A percentile compares a stretch with the other conserved stretches of the same genome.
Conservation (phyloP, 2,329 filamentous ascomycete genomes). For the Calonectria honghensis region DNA sequence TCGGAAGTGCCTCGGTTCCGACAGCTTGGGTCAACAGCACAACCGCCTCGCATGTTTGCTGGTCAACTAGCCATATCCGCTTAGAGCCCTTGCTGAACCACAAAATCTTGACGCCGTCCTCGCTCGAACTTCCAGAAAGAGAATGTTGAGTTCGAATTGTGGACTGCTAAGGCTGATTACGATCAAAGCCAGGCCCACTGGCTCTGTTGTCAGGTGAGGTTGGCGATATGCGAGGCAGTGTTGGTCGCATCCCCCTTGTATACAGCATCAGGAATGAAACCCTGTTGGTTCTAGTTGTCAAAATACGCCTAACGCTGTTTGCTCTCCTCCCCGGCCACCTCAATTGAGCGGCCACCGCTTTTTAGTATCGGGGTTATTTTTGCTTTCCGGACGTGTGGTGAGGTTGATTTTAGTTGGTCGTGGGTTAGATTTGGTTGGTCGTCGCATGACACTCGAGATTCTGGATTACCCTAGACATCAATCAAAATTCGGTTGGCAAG, state of each 20-base stretch:
- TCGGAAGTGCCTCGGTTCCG: constrained; percentile 34
- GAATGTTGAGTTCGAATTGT: neutral
- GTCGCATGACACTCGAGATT: neutral
- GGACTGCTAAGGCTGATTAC: constrained; percentile 13
- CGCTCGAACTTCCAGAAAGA: constrained; percentile 2
- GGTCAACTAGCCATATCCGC: constrained; percentile 35
- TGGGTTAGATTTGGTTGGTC: neutral
- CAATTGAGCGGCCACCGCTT: constrained; percentile 46
- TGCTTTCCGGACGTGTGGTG: neutral
- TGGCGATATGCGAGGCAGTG: constrained; percentile 46
- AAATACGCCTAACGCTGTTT: constrained; percentile 31
- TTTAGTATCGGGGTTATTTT: constrained; percentile 27
- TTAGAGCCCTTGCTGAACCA: constrained; percentile 21
- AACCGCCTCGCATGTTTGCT: constrained; percentile 39
- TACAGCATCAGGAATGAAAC: constrained; percentile 25
- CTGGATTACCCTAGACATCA: neutral
- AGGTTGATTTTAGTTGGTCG: neutral
- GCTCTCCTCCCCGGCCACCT: neutral
- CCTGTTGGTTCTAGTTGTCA: constrained; percentile 36
- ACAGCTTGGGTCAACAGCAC: constrained; percentile 39
- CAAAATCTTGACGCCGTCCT: constrained; percentile 5
- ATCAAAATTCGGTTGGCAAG: neutral
- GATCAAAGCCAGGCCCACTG: neutral
- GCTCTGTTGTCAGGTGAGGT: constrained; percentile 52
- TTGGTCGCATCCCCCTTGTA: constrained; percentile 27